Evolutionary conservation across 2,329 filamentous ascomycete species (phyloP), one percentile per base, ranked within the genome.

Genomic region (Diaporthe helianthi): DNA sequence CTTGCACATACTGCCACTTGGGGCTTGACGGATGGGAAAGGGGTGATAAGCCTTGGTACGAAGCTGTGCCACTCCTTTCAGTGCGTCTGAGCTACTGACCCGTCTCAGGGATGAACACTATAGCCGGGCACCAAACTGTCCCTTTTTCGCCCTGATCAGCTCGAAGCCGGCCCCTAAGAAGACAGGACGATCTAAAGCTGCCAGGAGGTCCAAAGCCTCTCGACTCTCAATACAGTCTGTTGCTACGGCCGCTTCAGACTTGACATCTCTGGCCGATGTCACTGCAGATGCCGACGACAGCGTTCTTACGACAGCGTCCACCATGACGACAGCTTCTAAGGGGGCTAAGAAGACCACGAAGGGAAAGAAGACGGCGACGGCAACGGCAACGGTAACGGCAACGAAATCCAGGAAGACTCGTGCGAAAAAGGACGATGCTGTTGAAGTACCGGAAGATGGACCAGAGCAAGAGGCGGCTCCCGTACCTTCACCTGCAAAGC

Each of bases 1-100:
- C 92, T 13, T 99, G 96, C 78, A 87, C 92, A 33, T 98, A 98
- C 80, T 99, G 96, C 82, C 89, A 92, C 69, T 82, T 98, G 19
- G 93, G 92, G 13, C 86, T 99, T 13, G 95, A 98, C 79, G 94
- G 94, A 8, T 99, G 97, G 96, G 96, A 98, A 77, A 91, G 92
- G 1, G 90, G 91, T 70, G 96, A 99, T 78, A 93, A 97, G 77
- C 96, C 96, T 71, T 87, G 92, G 90, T 94, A 79, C 80, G 91
- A 80, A 70, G 76, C 72, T 63, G n/a, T 15, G 44, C 47, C 9
- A 15, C 44, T 26, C 41, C 19, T 36, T 51, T 17, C 7, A 22
- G 33, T 51, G 17, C 13, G 36, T 47, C 10, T 55, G 13, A n/a
- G 33, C 15, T 33, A 65, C 76, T 80, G 69, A 81, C 73, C 54